Conservation (phyloP, 306 rosid genomes). For the Begonia peltatifolia region DNA sequence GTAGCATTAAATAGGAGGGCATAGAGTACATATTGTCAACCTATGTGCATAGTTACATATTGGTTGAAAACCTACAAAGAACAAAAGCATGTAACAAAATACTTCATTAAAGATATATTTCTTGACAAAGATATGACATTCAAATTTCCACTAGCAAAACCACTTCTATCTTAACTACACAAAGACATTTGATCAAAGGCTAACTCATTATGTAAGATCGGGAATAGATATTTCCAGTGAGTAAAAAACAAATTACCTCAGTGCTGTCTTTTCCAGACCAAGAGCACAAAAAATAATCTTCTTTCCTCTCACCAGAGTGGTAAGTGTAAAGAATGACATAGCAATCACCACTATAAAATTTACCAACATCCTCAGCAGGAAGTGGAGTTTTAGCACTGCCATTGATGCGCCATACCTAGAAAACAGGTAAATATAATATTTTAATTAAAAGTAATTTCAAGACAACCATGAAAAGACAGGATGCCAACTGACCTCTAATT, state of each 20-base stretch:
- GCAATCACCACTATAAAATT: slow-evolving; percentile 92
- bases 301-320: slow-evolving; percentile 96
- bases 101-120: too few relatives aligned
- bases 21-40: too few relatives aligned
- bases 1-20: too few relatives aligned
- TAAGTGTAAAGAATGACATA: slow-evolving; percentile 78
- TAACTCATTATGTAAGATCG: too few relatives aligned
- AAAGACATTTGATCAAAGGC: too few relatives aligned
- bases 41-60: too few relatives aligned
- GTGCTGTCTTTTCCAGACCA: slow-evolving; percentile 91
- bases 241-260: slow-evolving; percentile 40
- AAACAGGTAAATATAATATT: slow-evolving; percentile 9
- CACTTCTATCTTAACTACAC: too few relatives aligned
- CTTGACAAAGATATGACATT: too few relatives aligned
- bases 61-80: too few relatives aligned
- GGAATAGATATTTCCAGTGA: too few relatives aligned
- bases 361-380: slow-evolving; percentile 70
- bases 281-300: slow-evolving; percentile 84
- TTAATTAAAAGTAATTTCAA: slow-evolving; percentile 4
- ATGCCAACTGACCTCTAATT: slow-evolving; percentile 63
- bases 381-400: slow-evolving; percentile 80
- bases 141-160: too few relatives aligned
- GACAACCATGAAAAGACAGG: slow-evolving; percentile 1
- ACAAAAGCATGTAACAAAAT: too few relatives aligned
- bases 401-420: slow-evolving; percentile 86